phyloP scores from a whole-genome alignment of 306 rosid species.

The Lithocarpus polystachyus region DNA sequence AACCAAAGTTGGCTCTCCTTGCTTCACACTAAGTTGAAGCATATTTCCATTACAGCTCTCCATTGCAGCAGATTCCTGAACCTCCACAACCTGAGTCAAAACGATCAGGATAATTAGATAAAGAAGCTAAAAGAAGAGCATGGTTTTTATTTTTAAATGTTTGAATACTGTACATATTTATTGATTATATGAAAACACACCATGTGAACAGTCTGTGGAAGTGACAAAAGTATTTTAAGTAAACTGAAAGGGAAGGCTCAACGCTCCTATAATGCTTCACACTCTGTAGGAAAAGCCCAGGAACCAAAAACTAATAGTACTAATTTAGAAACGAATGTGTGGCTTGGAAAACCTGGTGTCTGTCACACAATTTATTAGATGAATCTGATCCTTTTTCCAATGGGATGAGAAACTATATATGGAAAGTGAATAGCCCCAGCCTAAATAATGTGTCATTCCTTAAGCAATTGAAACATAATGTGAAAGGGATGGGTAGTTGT shows the following conservation, averaged over 20 bases:
- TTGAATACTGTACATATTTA: too few relatives aligned
- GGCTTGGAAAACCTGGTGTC: slow-evolving; percentile 25
- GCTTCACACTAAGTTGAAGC: slow-evolving; percentile 43
- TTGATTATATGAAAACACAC: slow-evolving; percentile 1
- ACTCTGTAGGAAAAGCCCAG: slow-evolving; percentile 1
- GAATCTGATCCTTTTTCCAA: slow-evolving; percentile 2
- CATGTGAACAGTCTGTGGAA: slow-evolving; percentile 11
- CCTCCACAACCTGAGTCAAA: slow-evolving; percentile 20
- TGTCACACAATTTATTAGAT: slow-evolving; percentile 24
- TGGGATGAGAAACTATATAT: slow-evolving; percentile 28
- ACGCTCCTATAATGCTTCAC: not conserved
- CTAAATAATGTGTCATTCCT: not conserved
- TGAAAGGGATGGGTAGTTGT: slow-evolving; percentile 42
- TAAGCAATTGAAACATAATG: slow-evolving; percentile 22
- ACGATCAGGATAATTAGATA: not conserved
- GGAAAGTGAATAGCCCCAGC: not conserved
- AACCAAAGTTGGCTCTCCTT: slow-evolving; percentile 53
- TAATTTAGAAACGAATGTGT: slow-evolving; percentile 21
- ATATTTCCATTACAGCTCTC: slow-evolving; percentile 27
- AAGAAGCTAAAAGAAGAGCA: not conserved
- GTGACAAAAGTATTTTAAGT: not conserved
- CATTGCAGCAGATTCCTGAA: slow-evolving; percentile 33
- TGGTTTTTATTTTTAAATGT: too few relatives aligned
- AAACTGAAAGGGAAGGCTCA: slow-evolving; percentile 4
- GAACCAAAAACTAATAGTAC: slow-evolving; percentile 10